Evolutionary conservation across 2,329 filamentous ascomycete species (phyloP).

Genomic region (Parastagonospora nodorum): DNA sequence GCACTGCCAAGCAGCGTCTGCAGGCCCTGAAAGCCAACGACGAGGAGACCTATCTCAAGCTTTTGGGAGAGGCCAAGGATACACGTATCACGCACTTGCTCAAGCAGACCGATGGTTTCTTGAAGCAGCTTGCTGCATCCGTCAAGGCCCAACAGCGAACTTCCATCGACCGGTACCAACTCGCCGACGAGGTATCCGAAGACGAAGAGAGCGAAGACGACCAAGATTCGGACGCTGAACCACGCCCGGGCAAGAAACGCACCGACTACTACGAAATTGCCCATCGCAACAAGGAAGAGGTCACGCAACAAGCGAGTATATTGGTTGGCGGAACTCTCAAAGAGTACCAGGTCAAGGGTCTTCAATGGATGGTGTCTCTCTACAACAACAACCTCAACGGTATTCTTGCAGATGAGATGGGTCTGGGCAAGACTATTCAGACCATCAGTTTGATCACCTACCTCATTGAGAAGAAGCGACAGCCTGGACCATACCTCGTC

Average conservation of each 20-base stretch:
- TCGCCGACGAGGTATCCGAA: conserved; percentile 57
- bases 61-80: conserved; percentile 98
- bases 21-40: conserved; percentile 98
- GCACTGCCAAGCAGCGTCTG: conserved; percentile 98
- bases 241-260: conserved; percentile 71
- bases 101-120: conserved; percentile 95
- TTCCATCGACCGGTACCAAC: conserved; percentile 77
- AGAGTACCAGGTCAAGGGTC: conserved; percentile 97
- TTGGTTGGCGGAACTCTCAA: conserved; percentile 92
- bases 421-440: conserved; percentile 98
- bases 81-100: conserved; percentile 98
- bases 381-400: conserved; percentile 99
- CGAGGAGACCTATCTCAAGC: conserved; percentile 96
- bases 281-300: conserved; percentile 92
- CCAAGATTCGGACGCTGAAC: conserved; percentile 63
- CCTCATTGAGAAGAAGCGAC: conserved; percentile 92
- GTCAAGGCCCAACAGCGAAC: conserved; percentile 93
- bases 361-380: conserved; percentile 99
- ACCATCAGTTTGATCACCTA: conserved; percentile 98
- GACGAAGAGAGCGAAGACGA: conserved; percentile 64
- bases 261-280: conserved; percentile 99
- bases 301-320: conserved; percentile 79
- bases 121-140: conserved; percentile 91
- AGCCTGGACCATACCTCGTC: conserved; percentile 90
- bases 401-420: conserved; percentile 98